phyloP scores from a whole-genome alignment of 129 eudicot species.

The Centella asiatica region DNA sequence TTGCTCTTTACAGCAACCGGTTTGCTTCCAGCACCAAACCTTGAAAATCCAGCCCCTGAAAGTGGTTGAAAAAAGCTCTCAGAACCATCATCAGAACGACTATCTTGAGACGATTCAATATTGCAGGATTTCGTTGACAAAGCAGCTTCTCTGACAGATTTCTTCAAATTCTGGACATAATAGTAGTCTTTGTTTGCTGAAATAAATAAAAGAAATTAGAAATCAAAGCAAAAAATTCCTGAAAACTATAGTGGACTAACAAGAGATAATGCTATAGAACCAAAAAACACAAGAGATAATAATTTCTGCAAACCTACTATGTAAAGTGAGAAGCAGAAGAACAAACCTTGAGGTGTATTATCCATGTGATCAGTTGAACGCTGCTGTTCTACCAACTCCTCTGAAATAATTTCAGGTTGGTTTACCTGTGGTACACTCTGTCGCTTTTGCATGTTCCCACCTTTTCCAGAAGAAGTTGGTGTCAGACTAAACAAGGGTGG shows the following conservation, averaged over 20 bases:
- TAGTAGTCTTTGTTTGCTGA: constrained; percentile 53
- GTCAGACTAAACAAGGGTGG: constrained; percentile 88
- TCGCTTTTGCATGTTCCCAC: constrained; percentile 59
- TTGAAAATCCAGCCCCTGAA: constrained; percentile 66
- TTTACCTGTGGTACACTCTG: constrained; percentile 36
- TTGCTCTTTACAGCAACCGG: constrained; percentile 38
- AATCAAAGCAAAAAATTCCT: constrained; percentile 1
- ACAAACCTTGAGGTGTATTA: constrained; percentile 60
- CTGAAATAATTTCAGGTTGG: constrained; percentile 37
- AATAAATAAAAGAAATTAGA: constrained; percentile 1
- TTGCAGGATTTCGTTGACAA: constrained; percentile 45
- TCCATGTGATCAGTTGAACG: constrained; percentile 43
- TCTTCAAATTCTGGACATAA: constrained; percentile 63
- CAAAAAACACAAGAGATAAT: neutral
- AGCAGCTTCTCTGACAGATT: constrained; percentile 95
- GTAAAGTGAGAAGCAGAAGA: constrained; percentile 2
- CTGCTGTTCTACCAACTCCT: constrained; percentile 38
- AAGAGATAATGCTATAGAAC: too few species aligned
- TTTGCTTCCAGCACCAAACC: constrained; percentile 47
- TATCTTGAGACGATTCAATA: constrained; percentile 52
- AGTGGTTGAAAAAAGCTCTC: constrained; percentile 90
- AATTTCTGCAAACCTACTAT: constrained; percentile 4
- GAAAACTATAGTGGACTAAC: neutral
- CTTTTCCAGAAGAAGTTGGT: constrained; percentile 74
- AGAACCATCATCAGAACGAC: constrained; percentile 85